A percentile compares a stretch with the other conserved stretches of the same genome.
Conservation (phyloP, 176 grass and related monocot genomes). For the Oryza punctata region DNA sequence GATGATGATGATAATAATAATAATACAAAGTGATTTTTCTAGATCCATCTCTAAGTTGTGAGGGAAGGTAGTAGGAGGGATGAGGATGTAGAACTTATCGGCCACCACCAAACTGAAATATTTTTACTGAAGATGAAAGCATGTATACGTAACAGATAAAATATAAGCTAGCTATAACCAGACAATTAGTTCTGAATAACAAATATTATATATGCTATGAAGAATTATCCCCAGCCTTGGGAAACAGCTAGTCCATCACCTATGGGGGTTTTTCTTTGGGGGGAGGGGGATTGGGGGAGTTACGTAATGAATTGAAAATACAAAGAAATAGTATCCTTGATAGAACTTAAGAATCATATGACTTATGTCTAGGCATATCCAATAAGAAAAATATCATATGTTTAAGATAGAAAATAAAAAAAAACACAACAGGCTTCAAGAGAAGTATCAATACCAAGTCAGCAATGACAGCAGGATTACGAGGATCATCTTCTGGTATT, state of each 20-base stretch:
- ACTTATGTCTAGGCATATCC: slow-evolving; percentile 7
- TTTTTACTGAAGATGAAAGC: neutral
- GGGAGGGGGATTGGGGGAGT: neutral
- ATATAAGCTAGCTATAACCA: slow-evolving; percentile 27
- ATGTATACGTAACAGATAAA: slow-evolving; percentile 20
- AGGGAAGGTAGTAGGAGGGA: neutral
- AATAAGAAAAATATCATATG: slow-evolving; percentile 32
- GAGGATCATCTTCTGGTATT: slow-evolving; percentile 99
- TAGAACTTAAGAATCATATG: slow-evolving; percentile 7
- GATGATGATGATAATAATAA: neutral
- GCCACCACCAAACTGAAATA: neutral
- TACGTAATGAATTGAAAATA: slow-evolving; percentile 9
- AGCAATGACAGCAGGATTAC: slow-evolving; percentile 99
- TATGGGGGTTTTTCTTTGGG: neutral
- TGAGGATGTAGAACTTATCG: neutral
- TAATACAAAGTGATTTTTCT: neutral
- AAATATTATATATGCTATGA: neutral
- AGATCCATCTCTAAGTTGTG: neutral
- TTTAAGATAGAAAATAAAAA: neutral
- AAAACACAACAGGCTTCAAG: slow-evolving; percentile 15
- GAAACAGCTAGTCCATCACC: neutral
- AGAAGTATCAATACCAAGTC: slow-evolving; percentile 80
- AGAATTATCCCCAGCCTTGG: slow-evolving; percentile 14
- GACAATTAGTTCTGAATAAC: neutral
- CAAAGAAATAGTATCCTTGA: slow-evolving; percentile 1